Base-by-base conservation (phyloP, 2,329 filamentous ascomycete species). In the Aspergillus sp. region DNA sequence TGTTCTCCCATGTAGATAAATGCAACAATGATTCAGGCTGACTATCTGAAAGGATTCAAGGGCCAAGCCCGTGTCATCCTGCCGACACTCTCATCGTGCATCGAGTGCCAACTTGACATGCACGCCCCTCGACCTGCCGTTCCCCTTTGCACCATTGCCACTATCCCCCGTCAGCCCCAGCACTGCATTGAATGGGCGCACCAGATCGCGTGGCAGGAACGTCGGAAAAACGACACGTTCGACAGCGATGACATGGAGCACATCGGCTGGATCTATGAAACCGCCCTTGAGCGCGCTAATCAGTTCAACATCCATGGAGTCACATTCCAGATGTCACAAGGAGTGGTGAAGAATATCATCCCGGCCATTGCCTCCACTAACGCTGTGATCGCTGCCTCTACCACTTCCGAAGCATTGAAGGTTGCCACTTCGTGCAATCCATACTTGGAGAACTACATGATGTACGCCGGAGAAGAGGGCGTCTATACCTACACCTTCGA, bases 151-250 rank as follows among this genome's bases (percentile, higher is more conserved):
- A 98, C 93, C 3, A 83, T 98, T 48, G 93, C 93, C 10, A 94
- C 88, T 12, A 97, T 98, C 56, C 93, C 93, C 7, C 86, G 93
- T 9, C 93, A 98, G 64, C 93, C 93, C 1, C 90, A 97, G 66
- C 93, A 98, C 71, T 98, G 93, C 66, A 87, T 98, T 61, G 93
- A 98, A 71, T 98, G 93, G 93, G 94, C 93, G 0, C 91, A 97
- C 65, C 85, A 97, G 61, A 96, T 98, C 52, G 93, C 93, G 36
- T 98, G 93, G 93, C 89, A 95, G 52, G 80, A 85, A 56, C 82
- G 88, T 60, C 84, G 85, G 63, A 86, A 85, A 52, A 94, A 91
- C 55, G 83, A 89, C 12, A 77, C 80, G 33, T 83, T 98, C 42
- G 93, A 98, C 70, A 96, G 88, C 57, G 94, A 98, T 66, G 88